Base-by-base conservation (phyloP, 2,329 filamentous ascomycete species). In the Sordariomycetes sp. region DNA sequence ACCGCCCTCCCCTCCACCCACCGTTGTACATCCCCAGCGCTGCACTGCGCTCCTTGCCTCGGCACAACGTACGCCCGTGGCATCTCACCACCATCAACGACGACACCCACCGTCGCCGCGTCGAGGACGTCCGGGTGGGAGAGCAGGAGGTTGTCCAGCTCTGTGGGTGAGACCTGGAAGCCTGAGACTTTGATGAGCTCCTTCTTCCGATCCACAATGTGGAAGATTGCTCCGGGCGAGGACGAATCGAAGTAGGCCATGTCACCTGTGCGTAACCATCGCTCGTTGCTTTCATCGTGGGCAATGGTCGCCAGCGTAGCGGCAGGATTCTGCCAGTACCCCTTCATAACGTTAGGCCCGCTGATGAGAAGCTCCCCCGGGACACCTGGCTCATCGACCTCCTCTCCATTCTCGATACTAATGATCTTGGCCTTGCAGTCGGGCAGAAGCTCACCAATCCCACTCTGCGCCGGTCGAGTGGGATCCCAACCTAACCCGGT, bases 251-350 rank as follows among this genome's bases (percentile, higher is more conserved):
- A 18, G 24, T 21, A 21, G 12, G 74, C 81, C 32, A 88, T 70
- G 44, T 88, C 84, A 3, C 84, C 84, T 1, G 82, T 87, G 49
- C 75, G 77, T 40, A 88, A 55, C 83, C 84, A 88, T 14, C 76
- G 58, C 20, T 60, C 66, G 30, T 67, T 69, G 38, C 66, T 59
- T 2, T 50, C 39, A 39, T 72, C 69, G 6, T 54, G 46, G 21
- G 60, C 53, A 3, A 69, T 46, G 1, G 79, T 78, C 29, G 76
- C 71, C 10, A 55, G 56, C 1, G 84, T 88, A 3, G 82, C 83
- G 28, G 74, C 64, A 0, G 74, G 69, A 39, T 81, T 85, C 28
- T 68, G 64, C 79, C 83, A 90, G 55, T 93, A 93, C 6, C 82
- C 79, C 39, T 73, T 75, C 71, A 86, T 80, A 29, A 90, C 60